Evolutionary conservation across 345 rosid genomes (phyloP), one percentile per base, ranked within the genome.

Genomic region (Jatropha curcas): DNA sequence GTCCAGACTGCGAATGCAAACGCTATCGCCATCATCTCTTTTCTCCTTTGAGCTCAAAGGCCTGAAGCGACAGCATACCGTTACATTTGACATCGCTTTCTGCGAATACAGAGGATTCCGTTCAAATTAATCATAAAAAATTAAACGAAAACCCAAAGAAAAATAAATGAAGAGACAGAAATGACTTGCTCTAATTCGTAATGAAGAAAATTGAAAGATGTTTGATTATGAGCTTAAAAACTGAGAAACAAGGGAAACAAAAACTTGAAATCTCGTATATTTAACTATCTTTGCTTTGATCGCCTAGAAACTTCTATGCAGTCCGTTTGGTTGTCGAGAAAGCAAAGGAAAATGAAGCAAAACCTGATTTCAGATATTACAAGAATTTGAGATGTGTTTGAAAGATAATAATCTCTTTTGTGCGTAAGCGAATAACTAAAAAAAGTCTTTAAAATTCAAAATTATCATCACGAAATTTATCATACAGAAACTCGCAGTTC

Each of bases 11-110:
- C 80, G 80, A 82, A 90, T 75, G 78, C 91, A 86, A 52, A 86
- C 79, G 33, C 81, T 70, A 48, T 85, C 88, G 7, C 86, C 79
- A 61, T 52, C 77, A 17, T 84, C 92, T 35, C 73, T 82, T 70
- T 77, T 82, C 87, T 93, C 97, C 73, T 78, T 86, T 1, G 90
- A 74, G 73, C 86, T 91, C 75, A 88, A 59, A 6, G 98, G 97
- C 83, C 98, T 76, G 77, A 93, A 88, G 52, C 98, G 91, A 65
- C 87, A 87, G 60, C 96, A 93, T 19, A 93, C 92, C 3, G 92
- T 88, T 45, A 89, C 72, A 60, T 83, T 91, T 31, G 94, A 76
- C 90, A 86, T 86, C 43, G 24, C 46, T 48, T 60, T 45, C 22
- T 13, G n/a, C 3, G 27, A 7, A 20, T 12, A 25, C 48, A 22